These are phyloP conservation scores for Carnegiea gigantea DNA, from an alignment of 179 eudicot genomes.

Conservation along the genomic window DNA sequence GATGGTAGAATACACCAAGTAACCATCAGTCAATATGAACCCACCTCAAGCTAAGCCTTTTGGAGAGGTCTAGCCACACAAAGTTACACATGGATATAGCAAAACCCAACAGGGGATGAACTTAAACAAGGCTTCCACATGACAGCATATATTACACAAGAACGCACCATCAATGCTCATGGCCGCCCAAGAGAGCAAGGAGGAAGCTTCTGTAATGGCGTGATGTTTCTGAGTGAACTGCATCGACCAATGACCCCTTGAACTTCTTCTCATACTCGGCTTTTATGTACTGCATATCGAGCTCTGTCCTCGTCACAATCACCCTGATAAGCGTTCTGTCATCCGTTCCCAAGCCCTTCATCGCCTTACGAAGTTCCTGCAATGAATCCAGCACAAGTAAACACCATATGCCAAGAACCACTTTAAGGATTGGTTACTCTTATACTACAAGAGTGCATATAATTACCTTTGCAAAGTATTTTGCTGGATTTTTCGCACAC, in stretches of 20 bases:
- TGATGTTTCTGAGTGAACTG: slow-evolving; percentile 55
- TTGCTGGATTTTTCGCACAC: slow-evolving; percentile 77
- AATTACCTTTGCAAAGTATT: slow-evolving; percentile 78
- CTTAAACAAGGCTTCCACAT: neutral
- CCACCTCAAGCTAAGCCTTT: neutral
- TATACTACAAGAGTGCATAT: too few species aligned
- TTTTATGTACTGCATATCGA: slow-evolving; percentile 68
- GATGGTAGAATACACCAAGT: too few species aligned
- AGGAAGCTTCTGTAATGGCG: slow-evolving; percentile 49
- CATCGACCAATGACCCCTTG: slow-evolving; percentile 44
- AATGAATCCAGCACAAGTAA: neutral
- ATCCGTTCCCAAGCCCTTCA: slow-evolving; percentile 84
- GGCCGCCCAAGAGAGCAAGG: slow-evolving; percentile 46
- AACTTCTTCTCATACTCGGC: slow-evolving; percentile 49
- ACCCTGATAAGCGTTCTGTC: slow-evolving; percentile 63
- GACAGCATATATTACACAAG: neutral
- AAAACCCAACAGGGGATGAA: neutral
- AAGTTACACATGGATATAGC: neutral
- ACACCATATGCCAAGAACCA: neutral
- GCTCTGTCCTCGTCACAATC: slow-evolving; percentile 71
- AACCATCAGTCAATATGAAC: neutral
- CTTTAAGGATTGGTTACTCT: too few species aligned
- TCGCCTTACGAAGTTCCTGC: slow-evolving; percentile 67
- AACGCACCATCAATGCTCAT: slow-evolving; percentile 10
- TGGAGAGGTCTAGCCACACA: neutral